phyloP scores from a whole-genome alignment of 306 rosid genomes.

The Fagus crenata region DNA sequence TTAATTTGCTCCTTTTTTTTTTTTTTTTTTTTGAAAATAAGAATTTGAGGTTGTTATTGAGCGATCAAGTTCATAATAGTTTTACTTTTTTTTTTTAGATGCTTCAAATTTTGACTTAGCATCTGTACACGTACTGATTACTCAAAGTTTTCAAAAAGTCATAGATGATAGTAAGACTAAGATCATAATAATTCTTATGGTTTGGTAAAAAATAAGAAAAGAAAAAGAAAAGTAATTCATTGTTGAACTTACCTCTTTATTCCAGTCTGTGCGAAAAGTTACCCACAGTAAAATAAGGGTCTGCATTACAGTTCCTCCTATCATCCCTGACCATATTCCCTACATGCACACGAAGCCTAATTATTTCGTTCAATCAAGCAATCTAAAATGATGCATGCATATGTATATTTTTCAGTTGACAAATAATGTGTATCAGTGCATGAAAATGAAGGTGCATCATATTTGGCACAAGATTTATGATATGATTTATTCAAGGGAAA shows the following conservation, averaged over 20 bases:
- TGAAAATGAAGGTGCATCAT: neutral
- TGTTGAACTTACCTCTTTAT: slow-evolving; percentile 45
- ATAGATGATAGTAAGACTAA: neutral
- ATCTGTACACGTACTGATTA: too few species aligned
- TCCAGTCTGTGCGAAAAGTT: slow-evolving; percentile 68
- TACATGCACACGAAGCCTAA: slow-evolving; percentile 4
- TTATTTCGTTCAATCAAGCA: neutral
- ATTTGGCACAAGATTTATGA: neutral
- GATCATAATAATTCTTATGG: too few species aligned
- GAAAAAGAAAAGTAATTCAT: neutral
- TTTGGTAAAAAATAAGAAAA: too few species aligned
- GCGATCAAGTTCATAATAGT: too few species aligned
- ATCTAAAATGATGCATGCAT: too few species aligned
- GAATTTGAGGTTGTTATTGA: too few species aligned
- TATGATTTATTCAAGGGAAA: neutral
- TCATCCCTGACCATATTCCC: slow-evolving; percentile 93
- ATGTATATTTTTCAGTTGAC: too few species aligned
- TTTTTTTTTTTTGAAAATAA: too few species aligned
- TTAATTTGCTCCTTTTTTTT: neutral
- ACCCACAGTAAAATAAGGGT: slow-evolving; percentile 62
- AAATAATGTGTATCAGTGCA: too few species aligned
- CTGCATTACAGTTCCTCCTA: slow-evolving; percentile 68
- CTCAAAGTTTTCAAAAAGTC: too few species aligned
- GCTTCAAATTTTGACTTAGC: too few species aligned
- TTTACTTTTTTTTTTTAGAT: too few species aligned